Evolutionary conservation across 2,329 filamentous ascomycete genomes (phyloP).

Genomic region (Phyllosticta paracitricarpa): DNA sequence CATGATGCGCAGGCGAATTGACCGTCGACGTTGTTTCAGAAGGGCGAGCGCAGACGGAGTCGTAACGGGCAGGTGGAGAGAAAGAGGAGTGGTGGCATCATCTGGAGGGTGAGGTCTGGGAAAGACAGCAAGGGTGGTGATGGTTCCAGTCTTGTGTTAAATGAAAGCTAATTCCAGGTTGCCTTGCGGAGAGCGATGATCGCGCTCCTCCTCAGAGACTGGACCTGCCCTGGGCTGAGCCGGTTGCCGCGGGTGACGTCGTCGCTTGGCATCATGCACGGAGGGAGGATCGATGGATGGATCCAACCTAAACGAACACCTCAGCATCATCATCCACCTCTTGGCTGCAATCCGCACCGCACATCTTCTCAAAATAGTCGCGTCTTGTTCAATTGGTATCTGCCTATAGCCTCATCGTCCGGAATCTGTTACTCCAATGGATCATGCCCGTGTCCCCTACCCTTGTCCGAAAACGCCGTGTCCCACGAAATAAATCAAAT

Average conservation of each 20-base stretch:
- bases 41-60: background rate
- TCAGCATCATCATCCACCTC: background rate
- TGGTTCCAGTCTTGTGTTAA: constrained; percentile 4
- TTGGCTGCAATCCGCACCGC: background rate
- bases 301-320: background rate
- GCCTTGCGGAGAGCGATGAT: constrained; percentile 3
- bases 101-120: background rate
- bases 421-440: constrained; percentile 9
- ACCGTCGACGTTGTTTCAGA: constrained; percentile 1
- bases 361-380: background rate
- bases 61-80: background rate
- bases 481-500: background rate
- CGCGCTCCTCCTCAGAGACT: background rate
- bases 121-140: constrained; percentile 1
- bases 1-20: constrained; percentile 1
- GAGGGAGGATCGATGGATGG: background rate
- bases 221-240: too few species aligned
- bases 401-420: constrained; percentile 8
- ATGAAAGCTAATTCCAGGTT: constrained; percentile 9
- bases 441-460: background rate
- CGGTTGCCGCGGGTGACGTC: constrained; percentile 1
- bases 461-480: constrained; percentile 2
- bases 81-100: background rate
- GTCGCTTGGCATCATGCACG: background rate
- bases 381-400: constrained; percentile 8